These are phyloP conservation scores for Colletotrichum godetiae DNA, from an alignment of 2,329 filamentous ascomycete genomes.

Conservation along the genomic window DNA sequence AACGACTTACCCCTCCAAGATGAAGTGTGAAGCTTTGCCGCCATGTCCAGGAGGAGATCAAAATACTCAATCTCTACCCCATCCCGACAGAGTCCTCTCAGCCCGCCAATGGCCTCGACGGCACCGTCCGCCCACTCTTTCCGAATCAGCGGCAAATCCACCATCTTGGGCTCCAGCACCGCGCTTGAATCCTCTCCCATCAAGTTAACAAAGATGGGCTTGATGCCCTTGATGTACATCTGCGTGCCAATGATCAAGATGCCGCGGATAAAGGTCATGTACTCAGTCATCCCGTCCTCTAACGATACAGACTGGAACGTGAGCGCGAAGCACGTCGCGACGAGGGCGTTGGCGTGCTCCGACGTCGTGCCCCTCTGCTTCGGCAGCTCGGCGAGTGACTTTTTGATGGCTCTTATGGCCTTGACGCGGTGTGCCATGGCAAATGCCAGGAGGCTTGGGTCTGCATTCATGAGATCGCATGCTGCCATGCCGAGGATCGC, in stretches of 20 bases:
- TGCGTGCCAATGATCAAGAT: conserved; percentile 66
- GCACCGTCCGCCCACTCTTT: conserved; percentile 60
- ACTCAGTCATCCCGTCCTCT: conserved; percentile 69
- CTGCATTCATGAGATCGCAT: conserved; percentile 68
- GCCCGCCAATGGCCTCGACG: conserved; percentile 51
- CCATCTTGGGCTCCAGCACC: conserved; percentile 57
- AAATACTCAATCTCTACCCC: conserved; percentile 60
- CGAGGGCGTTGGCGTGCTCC: conserved; percentile 68
- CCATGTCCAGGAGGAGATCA: conserved; percentile 56
- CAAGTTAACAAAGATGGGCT: conserved; percentile 62
- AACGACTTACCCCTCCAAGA: conserved; percentile 62
- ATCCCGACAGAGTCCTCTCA: conserved; percentile 57
- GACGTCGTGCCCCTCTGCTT: conserved; percentile 51
- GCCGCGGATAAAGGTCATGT: conserved; percentile 69
- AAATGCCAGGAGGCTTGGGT: conserved; percentile 62
- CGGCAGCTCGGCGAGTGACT: conserved; percentile 57
- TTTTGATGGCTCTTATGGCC: conserved; percentile 72
- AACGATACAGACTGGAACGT: conserved; percentile 69
- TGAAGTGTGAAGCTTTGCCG: conserved; percentile 62
- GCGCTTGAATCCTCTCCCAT: conserved; percentile 53
- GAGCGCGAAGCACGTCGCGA: conserved; percentile 69
- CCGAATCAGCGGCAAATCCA: conserved; percentile 57
- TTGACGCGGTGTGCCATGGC: conserved; percentile 74
- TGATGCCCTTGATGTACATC: conserved; percentile 61
- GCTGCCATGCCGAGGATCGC: conserved; percentile 76